phyloP scores from a whole-genome alignment of 2,329 filamentous ascomycete species.

The Talaromyces sp. region DNA sequence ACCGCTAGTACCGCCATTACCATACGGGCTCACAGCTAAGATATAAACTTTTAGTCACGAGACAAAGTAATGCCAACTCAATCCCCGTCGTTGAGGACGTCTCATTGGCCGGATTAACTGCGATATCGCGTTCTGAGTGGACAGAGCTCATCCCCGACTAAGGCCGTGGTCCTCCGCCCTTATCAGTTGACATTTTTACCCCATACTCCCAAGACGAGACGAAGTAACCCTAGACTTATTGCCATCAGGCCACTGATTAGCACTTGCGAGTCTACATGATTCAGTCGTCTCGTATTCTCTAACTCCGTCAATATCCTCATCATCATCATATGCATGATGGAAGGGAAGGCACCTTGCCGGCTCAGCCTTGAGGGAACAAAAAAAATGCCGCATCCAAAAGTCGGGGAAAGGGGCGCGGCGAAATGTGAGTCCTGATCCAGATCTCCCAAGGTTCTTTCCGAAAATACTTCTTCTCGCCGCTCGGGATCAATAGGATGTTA shows the following conservation, averaged over 20 bases:
- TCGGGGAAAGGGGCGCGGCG: background rate
- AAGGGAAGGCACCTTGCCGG: background rate
- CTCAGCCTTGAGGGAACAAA: background rate
- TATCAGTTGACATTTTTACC: background rate
- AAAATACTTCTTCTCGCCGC: background rate
- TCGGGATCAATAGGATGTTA: background rate
- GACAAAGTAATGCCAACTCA: background rate
- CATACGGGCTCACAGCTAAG: background rate
- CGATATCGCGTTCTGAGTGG: background rate
- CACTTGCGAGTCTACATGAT: background rate
- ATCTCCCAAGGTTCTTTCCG: background rate
- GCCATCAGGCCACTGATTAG: background rate
- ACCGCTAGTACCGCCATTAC: background rate
- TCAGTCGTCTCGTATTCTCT: background rate
- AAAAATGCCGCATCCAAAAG: background rate
- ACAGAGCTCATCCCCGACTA: background rate
- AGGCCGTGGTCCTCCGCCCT: background rate
- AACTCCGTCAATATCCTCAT: background rate
- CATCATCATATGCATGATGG: background rate
- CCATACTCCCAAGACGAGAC: background rate
- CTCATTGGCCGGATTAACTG: background rate
- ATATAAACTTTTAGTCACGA: background rate
- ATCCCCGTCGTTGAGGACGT: background rate
- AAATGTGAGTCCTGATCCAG: background rate
- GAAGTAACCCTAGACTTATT: conserved; percentile 1